Conservation (phyloP, 1,284 basidiomycete genomes). For the Flammula alnicola region DNA sequence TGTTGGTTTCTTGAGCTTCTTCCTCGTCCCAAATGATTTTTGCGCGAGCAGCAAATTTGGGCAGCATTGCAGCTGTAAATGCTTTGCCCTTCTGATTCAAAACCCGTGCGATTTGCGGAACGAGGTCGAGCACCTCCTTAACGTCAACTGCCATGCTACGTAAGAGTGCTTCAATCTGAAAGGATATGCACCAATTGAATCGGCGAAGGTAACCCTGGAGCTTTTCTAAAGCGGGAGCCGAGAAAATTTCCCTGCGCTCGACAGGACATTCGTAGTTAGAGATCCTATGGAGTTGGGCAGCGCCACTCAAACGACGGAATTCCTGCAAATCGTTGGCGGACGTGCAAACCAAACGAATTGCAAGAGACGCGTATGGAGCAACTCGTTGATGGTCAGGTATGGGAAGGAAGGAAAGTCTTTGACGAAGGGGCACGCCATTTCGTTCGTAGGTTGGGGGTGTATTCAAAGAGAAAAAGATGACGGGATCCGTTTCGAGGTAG, state of each 20-base stretch:
- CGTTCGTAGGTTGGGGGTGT: slow-evolving; percentile 51
- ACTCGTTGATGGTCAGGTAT: slow-evolving; percentile 40
- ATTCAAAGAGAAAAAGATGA: slow-evolving; percentile 47
- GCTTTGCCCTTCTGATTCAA: slow-evolving; percentile 34
- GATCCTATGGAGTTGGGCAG: slow-evolving; percentile 42
- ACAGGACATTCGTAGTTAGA: slow-evolving; percentile 41
- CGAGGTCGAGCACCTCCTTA: slow-evolving; percentile 49
- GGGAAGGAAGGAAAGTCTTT: slow-evolving; percentile 38
- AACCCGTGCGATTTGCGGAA: slow-evolving; percentile 39
- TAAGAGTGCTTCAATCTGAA: slow-evolving; percentile 57
- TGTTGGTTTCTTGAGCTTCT: slow-evolving; percentile 21
- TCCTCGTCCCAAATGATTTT: slow-evolving; percentile 37
- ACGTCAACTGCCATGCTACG: slow-evolving; percentile 47
- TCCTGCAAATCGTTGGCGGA: slow-evolving; percentile 33
- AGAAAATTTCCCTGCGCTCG: slow-evolving; percentile 49
- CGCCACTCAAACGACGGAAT: slow-evolving; percentile 44
- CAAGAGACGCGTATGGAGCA: slow-evolving; percentile 51
- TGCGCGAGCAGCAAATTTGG: slow-evolving; percentile 44
- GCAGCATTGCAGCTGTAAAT: slow-evolving; percentile 46
- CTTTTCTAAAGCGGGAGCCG: slow-evolving; percentile 33
- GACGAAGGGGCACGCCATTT: slow-evolving; percentile 21
- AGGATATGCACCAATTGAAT: slow-evolving; percentile 56
- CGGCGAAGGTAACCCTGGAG: slow-evolving; percentile 41
- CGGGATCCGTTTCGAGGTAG: slow-evolving; percentile 33
- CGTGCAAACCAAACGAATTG: slow-evolving; percentile 52